A percentile compares a stretch with the other conserved stretches of the same genome.
phyloP scores from a whole-genome alignment of 352 stramenopile species.

The Saprolegnia diclina region DNA sequence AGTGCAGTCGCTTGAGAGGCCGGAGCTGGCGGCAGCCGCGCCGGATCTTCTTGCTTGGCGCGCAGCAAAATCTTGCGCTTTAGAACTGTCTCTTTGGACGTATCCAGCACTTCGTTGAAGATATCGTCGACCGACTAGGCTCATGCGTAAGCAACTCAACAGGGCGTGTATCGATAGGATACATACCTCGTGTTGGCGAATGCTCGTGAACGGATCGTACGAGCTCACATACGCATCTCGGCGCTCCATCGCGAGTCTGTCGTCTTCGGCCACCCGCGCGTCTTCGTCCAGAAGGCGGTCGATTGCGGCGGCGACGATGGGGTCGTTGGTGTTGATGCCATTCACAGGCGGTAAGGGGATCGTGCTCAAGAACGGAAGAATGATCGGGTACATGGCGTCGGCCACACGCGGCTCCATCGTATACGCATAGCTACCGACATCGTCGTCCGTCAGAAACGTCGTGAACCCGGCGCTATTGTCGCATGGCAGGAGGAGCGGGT shows the following conservation, averaged over 20 bases:
- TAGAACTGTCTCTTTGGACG: background rate
- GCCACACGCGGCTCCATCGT: background rate
- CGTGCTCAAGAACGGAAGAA: background rate
- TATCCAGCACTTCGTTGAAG: background rate
- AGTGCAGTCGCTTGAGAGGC: background rate
- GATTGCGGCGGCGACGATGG: background rate
- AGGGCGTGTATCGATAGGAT: no score
- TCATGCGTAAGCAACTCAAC: no score
- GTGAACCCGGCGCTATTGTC: background rate
- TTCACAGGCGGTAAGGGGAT: background rate
- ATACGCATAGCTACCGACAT: background rate
- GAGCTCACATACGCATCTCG: background rate
- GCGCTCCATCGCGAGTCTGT: background rate
- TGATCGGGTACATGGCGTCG: background rate
- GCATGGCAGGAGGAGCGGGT: conserved; percentile 5
- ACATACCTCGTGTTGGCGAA: conserved; percentile 9
- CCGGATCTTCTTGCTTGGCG: conserved; percentile 1
- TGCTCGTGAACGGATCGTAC: conserved; percentile 18
- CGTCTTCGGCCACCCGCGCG: background rate
- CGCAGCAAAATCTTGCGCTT: background rate
- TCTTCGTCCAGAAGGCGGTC: background rate
- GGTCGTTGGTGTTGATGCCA: background rate
- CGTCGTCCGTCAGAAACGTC: background rate
- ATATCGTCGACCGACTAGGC: conserved; percentile 10
- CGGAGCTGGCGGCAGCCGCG: background rate